These are phyloP conservation scores for Cladosporium colombiae DNA, from an alignment of 2,329 filamentous ascomycete species.

Conservation along the genomic window DNA sequence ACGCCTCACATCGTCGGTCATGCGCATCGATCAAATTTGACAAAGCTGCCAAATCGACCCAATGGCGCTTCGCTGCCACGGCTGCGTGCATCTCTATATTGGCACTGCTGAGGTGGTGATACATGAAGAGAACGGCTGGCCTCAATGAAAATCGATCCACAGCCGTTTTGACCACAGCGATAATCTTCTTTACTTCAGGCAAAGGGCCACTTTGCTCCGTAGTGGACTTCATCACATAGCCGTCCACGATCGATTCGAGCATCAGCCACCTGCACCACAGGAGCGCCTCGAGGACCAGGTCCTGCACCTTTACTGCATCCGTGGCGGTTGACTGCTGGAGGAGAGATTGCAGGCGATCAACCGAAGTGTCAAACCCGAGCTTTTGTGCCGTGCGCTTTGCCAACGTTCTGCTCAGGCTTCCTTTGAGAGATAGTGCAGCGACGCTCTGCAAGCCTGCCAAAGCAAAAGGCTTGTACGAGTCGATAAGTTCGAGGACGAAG, in stretches of 20 bases:
- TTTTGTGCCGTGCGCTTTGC: constrained; percentile 17
- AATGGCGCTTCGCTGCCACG: constrained; percentile 1
- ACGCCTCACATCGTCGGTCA: background rate
- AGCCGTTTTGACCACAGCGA: background rate
- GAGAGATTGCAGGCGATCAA: background rate
- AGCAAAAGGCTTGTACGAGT: constrained; percentile 21
- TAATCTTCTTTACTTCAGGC: background rate
- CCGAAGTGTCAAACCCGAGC: constrained; percentile 9
- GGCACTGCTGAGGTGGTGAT: constrained; percentile 17
- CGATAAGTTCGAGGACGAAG: constrained; percentile 15
- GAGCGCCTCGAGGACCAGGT: constrained; percentile 1
- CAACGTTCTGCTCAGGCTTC: constrained; percentile 16
- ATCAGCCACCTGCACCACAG: constrained; percentile 18
- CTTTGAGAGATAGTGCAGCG: constrained; percentile 21
- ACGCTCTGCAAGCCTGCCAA: constrained; percentile 13
- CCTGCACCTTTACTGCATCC: background rate
- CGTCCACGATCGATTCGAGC: constrained; percentile 17
- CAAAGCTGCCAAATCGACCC: constrained; percentile 1
- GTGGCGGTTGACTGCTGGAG: background rate
- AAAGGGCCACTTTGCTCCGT: constrained; percentile 1
- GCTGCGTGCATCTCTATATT: constrained; percentile 16
- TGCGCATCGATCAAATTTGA: constrained; percentile 6
- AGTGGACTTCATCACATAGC: constrained; percentile 14
- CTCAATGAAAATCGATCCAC: background rate
- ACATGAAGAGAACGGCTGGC: constrained; percentile 8